Conservation (phyloP, 345 rosid genomes). For the Brassica carinata region DNA sequence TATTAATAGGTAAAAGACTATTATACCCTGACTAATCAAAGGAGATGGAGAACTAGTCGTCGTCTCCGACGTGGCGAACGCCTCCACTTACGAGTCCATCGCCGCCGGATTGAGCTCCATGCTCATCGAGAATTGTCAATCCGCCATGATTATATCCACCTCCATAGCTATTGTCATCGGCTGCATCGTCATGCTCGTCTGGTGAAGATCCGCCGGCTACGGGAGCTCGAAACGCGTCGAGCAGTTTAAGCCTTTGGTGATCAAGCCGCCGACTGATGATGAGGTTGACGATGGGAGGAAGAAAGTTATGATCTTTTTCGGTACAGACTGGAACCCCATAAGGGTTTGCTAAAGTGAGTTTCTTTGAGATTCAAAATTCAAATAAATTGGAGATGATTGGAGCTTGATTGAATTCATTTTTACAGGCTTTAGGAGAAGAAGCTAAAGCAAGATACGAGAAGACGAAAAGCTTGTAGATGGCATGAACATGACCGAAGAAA, state of each 20-base stretch:
- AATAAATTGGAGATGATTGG: not conserved
- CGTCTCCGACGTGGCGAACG: constrained; percentile 58
- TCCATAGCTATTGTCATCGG: constrained; percentile 87
- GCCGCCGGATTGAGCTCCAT: constrained; percentile 54
- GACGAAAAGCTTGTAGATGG: constrained; percentile 26
- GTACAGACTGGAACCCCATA: constrained; percentile 95
- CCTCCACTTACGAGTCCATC: constrained; percentile 50
- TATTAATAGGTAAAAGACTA: no score
- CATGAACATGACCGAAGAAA: no score
- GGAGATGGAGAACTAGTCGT: constrained; percentile 44
- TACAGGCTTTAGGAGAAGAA: constrained; percentile 75
- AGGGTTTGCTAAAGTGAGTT: constrained; percentile 95
- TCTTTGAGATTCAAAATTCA: not conserved
- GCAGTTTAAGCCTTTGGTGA: constrained; percentile 59
- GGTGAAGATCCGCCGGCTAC: constrained; percentile 63
- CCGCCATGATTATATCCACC: constrained; percentile 75
- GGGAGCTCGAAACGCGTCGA: constrained; percentile 47
- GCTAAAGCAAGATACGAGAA: constrained; percentile 77
- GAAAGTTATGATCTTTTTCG: constrained; percentile 79
- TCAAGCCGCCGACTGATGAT: constrained; percentile 51
- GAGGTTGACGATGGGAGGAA: constrained; percentile 77
- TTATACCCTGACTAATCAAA: constrained; percentile 42
- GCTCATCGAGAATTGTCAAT: constrained; percentile 70
- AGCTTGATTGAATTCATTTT: not conserved
- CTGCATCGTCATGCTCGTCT: constrained; percentile 72